Base-by-base conservation (phyloP, 2,329 filamentous ascomycete species). In the Thelonectria discophora region DNA sequence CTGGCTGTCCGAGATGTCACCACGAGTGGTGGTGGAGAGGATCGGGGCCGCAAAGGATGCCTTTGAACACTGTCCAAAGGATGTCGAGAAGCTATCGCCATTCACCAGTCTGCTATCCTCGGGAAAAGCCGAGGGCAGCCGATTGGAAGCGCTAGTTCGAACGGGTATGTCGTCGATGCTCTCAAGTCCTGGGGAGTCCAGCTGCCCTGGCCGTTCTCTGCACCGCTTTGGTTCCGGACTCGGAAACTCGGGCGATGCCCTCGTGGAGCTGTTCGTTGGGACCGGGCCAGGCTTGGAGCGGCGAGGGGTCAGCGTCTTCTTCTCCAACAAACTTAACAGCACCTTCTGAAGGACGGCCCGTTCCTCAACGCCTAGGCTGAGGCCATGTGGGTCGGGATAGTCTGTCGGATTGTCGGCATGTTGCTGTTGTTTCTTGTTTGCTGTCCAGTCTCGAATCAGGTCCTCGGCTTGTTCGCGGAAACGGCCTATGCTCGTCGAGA, bases 21-120 rank as follows among this genome's bases (percentile, higher is more conserved):
- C 65, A 13, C 70, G 49, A 60, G 63, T 58, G 17, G 58, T 27
- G n/a, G 70, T 63, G 11, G 76, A 79, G 54, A 80, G 82, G 20
- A 78, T 63, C 5, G 62, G 70, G 0, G 75, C 70, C 2, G 62
- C 68, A 24, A 77, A 65, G 0, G 78, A 78, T 2, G 64, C 61
- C 37, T 62, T 74, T 55, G 74, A 75, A 1, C 66, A 64, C 27
- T 52, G 66, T 9, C 39, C 53, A 42, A 69, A 62, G 17, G 55
- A 39, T 12, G 54, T 53, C 13, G 37, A 37, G 43, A 12, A 42
- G n/a, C n/a, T 27, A 40, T 32, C 43, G 15, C 34, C 37, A 37
- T 52, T 42, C n/a, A 56, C 11, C 32, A 66, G 55, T 55, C 61
- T 64, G 58, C 63, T 24, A 39, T 59, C 59, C 13, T 59, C 61